Evolutionary conservation across 169 alveolate genomes (phyloP), one percentile per base, ranked within the genome.

Genomic region (Plasmodium vivax): DNA sequence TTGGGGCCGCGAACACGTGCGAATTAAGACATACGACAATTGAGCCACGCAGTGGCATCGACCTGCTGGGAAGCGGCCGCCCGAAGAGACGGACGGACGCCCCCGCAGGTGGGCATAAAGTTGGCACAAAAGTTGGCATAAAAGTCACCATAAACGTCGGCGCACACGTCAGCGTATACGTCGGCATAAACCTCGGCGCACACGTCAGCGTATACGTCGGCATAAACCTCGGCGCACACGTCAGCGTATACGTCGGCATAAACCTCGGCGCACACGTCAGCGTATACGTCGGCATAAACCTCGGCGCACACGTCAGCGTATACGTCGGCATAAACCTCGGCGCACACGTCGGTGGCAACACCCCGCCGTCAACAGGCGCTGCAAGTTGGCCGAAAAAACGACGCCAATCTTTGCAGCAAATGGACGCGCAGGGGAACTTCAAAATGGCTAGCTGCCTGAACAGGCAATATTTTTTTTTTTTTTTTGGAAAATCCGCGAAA

Each of bases 371-470:
- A 10, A 51, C 14, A 51, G 62, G 62, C 62, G 23, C 62, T 51
- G 62, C 62, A 51, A 30, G 41, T 68, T 68, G 38, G 77, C 41
- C 41, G n/a, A 68, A 68, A 68, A 68, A 68, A 68, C 14, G 38
- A 68, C 19, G 77, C 77, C 77, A 68, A 30, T 68, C 38, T 19
- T 68, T 68, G 32, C 41, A 19, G 9, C 14, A 54, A 8, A 41
- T 54, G 38, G 12, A 23, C 27, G 32, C 45, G 38, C 34, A 82
- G 27, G 9, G 72, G 19, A 56, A 30, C 6, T 81, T 43, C 23
- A 43, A 80, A 80, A 80, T 38, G 58, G 85, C 85, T 80, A 80
- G 85, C 51, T 80, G 34, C 85, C 85, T 38, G 73, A 80, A 80
- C 85, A 19, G 23, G 85, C 85, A 43, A 80, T 41, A 23, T 36